Percentiles rank a stretch among this genome's conserved stretches.
phyloP scores from a whole-genome alignment of 345 rosid genomes.

The Populus ilicifolia region DNA sequence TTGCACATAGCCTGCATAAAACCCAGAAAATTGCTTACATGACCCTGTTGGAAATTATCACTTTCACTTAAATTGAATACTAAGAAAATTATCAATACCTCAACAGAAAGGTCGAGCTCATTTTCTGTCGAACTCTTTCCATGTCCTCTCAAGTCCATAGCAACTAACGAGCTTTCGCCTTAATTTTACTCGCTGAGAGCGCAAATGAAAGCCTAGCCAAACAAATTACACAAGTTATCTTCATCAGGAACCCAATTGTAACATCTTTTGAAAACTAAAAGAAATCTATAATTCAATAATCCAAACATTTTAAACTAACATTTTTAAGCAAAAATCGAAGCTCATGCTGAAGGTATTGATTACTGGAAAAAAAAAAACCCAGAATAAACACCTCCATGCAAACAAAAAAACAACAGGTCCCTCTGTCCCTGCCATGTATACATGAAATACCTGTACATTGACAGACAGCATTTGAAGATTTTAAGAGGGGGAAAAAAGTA shows the following conservation, averaged over 20 bases:
- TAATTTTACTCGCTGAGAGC: slow-evolving; percentile 63
- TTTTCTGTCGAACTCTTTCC: slow-evolving; percentile 76
- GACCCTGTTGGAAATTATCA: not conserved
- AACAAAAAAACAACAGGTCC: slow-evolving; percentile 91
- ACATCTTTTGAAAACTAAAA: not conserved
- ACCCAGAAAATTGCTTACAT: not conserved
- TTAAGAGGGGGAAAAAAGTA: slow-evolving; percentile 1
- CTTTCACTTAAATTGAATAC: not conserved
- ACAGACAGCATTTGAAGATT: slow-evolving; percentile 17
- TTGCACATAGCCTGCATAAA: slow-evolving; percentile 82
- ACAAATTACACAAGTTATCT: not conserved
- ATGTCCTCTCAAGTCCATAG: slow-evolving; percentile 94
- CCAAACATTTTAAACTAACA: not conserved
- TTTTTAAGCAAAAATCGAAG: not conserved
- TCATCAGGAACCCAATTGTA: not conserved
- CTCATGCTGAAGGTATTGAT: not conserved
- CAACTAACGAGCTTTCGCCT: slow-evolving; percentile 89
- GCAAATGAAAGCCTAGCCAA: slow-evolving; percentile 79
- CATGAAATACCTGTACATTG: slow-evolving; percentile 71
- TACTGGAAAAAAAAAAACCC: slow-evolving; percentile 42
- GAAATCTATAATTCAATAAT: not conserved
- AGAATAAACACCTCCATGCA: slow-evolving; percentile 92
- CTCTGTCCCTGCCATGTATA: slow-evolving; percentile 79
- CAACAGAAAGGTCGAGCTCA: slow-evolving; percentile 82
- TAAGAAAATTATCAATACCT: slow-evolving; percentile 38